A percentile compares a stretch with the other conserved stretches of the same genome.
These are phyloP conservation scores for Aureobasidium sp. DNA, from an alignment of 2,329 filamentous ascomycete species.

Conservation along the genomic window DNA sequence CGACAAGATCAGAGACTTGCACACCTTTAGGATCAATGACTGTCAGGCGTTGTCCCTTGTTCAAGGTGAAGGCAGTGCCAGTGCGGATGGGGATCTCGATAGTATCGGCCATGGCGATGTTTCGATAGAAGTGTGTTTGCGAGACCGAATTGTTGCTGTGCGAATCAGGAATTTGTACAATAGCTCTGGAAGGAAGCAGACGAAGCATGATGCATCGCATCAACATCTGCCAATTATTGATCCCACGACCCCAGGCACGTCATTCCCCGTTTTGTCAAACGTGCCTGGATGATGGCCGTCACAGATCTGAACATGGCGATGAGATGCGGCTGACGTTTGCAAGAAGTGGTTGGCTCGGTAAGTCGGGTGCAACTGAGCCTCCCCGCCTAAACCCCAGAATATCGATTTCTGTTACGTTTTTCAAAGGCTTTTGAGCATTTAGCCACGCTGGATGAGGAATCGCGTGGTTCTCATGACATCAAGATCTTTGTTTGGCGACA, in stretches of 20 bases:
- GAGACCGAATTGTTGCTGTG: not conserved
- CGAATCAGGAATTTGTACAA: not conserved
- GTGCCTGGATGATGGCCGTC: not conserved
- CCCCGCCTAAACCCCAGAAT: not conserved
- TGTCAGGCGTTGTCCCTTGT: slow-evolving; percentile 21
- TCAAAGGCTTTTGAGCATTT: not conserved
- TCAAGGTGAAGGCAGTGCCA: slow-evolving; percentile 20
- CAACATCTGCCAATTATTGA: not conserved
- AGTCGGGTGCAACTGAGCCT: not conserved
- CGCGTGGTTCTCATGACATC: slow-evolving; percentile 6
- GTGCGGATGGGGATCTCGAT: slow-evolving; percentile 19
- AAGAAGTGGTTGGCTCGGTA: not conserved
- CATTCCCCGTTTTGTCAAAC: not conserved
- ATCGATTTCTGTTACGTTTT: slow-evolving; percentile 7
- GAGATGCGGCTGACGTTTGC: not conserved
- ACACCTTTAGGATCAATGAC: slow-evolving; percentile 22
- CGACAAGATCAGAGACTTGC: slow-evolving; percentile 22
- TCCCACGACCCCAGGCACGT: not conserved
- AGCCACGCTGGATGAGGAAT: not conserved
- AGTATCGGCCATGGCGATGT: not conserved
- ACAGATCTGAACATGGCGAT: not conserved
- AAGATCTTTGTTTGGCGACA: not conserved
- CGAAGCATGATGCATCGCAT: not conserved
- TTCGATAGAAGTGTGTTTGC: not conserved
- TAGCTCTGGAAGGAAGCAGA: not conserved